These are phyloP conservation scores for Pleurotus pulmonarius DNA, from an alignment of 768 basidiomycete species.

Conservation along the genomic window DNA sequence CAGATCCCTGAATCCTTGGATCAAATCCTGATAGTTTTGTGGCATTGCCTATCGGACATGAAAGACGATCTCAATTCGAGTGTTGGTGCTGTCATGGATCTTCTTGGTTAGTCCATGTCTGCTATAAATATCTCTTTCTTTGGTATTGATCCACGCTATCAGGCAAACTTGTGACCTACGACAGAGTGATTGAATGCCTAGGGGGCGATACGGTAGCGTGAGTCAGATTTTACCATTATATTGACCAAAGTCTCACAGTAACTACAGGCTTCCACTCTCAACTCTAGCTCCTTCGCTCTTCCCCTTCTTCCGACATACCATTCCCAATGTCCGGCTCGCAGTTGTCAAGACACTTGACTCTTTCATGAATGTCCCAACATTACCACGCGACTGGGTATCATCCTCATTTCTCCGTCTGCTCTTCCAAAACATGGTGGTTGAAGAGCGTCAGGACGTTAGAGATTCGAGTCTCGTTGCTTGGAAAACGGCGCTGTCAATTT, in stretches of 20 bases:
- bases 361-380: slow-evolving; percentile 75
- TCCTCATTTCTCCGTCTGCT: slow-evolving; percentile 76
- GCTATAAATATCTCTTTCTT: not conserved
- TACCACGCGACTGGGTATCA: slow-evolving; percentile 79
- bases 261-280: slow-evolving; percentile 71
- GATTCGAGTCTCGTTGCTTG: slow-evolving; percentile 70
- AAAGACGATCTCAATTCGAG: slow-evolving; percentile 97
- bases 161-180: slow-evolving; percentile 83
- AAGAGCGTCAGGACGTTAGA: slow-evolving; percentile 85
- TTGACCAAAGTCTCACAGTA: not conserved
- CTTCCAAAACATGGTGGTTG: slow-evolving; percentile 91
- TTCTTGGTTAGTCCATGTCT: slow-evolving; percentile 60
- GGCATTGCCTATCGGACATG: slow-evolving; percentile 88
- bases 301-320: slow-evolving; percentile 97
- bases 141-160: not conserved
- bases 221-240: slow-evolving; percentile 25
- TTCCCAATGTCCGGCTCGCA: slow-evolving; percentile 86
- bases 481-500: slow-evolving; percentile 61
- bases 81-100: slow-evolving; percentile 95
- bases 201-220: slow-evolving; percentile 69
- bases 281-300: slow-evolving; percentile 83
- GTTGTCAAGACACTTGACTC: slow-evolving; percentile 86
- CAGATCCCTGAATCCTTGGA: slow-evolving; percentile 69
- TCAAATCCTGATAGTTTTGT: slow-evolving; percentile 77
- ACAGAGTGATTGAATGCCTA: slow-evolving; percentile 73